These are phyloP conservation scores for Linanthus parryae DNA, from an alignment of 148 eudicot genomes.

Conservation along the genomic window DNA sequence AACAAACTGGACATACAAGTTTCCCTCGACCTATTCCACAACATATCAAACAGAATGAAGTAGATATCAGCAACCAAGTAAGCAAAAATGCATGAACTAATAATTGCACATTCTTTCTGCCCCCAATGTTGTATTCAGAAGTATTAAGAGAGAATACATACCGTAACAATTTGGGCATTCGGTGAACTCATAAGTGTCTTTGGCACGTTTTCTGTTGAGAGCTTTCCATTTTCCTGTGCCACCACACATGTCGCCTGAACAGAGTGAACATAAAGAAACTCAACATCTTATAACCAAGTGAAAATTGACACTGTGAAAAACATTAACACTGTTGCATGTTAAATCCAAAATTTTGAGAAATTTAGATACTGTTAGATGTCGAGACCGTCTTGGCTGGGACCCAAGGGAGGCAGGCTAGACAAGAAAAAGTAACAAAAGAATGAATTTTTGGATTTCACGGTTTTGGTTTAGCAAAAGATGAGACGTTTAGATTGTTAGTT, in stretches of 20 bases:
- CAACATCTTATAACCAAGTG: conserved; percentile 29
- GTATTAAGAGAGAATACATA: conserved; percentile 17
- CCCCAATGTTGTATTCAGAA: not conserved
- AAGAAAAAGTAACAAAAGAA: too few relatives aligned
- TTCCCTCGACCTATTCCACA: conserved; percentile 77
- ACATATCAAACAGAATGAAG: not conserved
- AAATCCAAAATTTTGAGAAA: too few relatives aligned
- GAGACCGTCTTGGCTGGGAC: too few relatives aligned
- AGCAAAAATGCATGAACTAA: too few relatives aligned
- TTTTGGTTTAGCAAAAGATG: too few relatives aligned
- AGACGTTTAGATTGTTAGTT: too few relatives aligned
- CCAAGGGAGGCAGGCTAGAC: too few relatives aligned
- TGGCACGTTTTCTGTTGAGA: conserved; percentile 92
- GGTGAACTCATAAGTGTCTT: conserved; percentile 92
- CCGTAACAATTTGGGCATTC: conserved; percentile 98
- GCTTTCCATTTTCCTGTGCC: conserved; percentile 99
- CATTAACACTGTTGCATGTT: too few relatives aligned
- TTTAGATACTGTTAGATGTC: too few relatives aligned
- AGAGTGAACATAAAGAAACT: conserved; percentile 51
- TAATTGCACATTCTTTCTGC: not conserved
- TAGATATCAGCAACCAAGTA: not conserved
- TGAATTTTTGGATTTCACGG: too few relatives aligned
- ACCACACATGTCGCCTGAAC: conserved; percentile 99
- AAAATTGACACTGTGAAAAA: not conserved
- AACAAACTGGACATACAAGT: conserved; percentile 93